Conservation (phyloP, 805 yeast genomes). For the Komagataella ulmi region DNA sequence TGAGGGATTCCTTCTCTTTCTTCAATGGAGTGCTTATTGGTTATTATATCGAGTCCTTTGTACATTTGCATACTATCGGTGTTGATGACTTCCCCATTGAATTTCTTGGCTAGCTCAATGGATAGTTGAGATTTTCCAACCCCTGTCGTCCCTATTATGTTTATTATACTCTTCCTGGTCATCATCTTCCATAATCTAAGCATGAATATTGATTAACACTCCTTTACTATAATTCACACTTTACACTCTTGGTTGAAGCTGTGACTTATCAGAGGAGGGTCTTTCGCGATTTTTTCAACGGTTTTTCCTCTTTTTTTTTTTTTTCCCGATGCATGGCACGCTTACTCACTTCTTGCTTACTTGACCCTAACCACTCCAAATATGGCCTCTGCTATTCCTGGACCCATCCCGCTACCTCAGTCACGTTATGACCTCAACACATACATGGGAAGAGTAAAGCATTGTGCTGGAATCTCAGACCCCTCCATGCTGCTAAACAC, state of each 20-base stretch:
- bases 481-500: conserved; percentile 82
- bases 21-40: conserved; percentile 80
- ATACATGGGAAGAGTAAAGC: conserved; percentile 90
- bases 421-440: conserved; percentile 71
- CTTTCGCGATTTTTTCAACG: background rate
- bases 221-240: background rate
- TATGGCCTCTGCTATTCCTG: conserved; percentile 87
- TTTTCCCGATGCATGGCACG: no score
- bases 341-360: no score
- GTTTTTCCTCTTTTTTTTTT: background rate
- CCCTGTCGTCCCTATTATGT: conserved; percentile 74
- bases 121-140: conserved; percentile 75
- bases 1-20: conserved; percentile 72
- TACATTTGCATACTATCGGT: conserved; percentile 98
- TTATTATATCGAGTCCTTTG: conserved; percentile 53
- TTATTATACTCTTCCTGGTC: conserved; percentile 9
- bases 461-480: conserved; percentile 86
- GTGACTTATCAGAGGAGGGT: no score
- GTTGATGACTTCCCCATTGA: conserved; percentile 83
- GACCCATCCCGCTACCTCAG: conserved; percentile 66
- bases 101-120: conserved; percentile 61
- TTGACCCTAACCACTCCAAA: background rate
- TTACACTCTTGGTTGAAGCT: background rate
- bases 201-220: background rate
- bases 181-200: background rate